Evolutionary conservation across 352 stramenopile genomes (phyloP).

Genomic region (Phytophthora aleatoria): DNA sequence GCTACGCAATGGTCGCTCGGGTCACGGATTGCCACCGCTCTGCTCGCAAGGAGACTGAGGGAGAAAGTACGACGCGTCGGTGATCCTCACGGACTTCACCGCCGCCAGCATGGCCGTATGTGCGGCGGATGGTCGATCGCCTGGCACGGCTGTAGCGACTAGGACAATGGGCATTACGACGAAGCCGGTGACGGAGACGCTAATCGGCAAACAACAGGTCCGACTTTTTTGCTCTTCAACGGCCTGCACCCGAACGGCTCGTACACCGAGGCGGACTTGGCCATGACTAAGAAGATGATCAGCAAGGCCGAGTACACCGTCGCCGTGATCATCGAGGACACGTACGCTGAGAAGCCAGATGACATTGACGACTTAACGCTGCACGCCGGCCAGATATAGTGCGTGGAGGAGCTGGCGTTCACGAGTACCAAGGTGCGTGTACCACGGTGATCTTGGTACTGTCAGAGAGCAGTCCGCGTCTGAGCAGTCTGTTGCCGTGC

Average conservation of each 20-base stretch:
- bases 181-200: slow-evolving; percentile 27
- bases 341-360: slow-evolving; percentile 49
- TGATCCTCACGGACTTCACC: slow-evolving; percentile 34
- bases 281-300: slow-evolving; percentile 27
- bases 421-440: slow-evolving; percentile 41
- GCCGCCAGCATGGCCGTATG: slow-evolving; percentile 38
- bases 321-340: slow-evolving; percentile 41
- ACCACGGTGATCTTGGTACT: slow-evolving; percentile 56
- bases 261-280: slow-evolving; percentile 35
- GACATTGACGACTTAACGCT: slow-evolving; percentile 25
- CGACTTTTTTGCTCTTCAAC: slow-evolving; percentile 29
- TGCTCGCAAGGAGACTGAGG: slow-evolving; percentile 42
- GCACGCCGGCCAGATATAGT: slow-evolving; percentile 21
- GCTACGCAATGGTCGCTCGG: slow-evolving; percentile 91
- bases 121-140: slow-evolving; percentile 44
- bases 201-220: slow-evolving; percentile 24
- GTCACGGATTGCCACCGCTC: slow-evolving; percentile 56
- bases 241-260: slow-evolving; percentile 32
- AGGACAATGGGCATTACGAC: slow-evolving; percentile 36
- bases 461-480: slow-evolving; percentile 56
- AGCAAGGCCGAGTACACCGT: slow-evolving; percentile 37
- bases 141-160: slow-evolving; percentile 41
- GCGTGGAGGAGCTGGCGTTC: slow-evolving; percentile 22
- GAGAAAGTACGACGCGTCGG: slow-evolving; percentile 18
- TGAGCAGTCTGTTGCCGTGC: slow-evolving; percentile 32